Evolutionary conservation across 1,284 basidiomycete genomes (phyloP), one percentile per base, ranked within the genome.

Genomic region (Trichosporon sp.): DNA sequence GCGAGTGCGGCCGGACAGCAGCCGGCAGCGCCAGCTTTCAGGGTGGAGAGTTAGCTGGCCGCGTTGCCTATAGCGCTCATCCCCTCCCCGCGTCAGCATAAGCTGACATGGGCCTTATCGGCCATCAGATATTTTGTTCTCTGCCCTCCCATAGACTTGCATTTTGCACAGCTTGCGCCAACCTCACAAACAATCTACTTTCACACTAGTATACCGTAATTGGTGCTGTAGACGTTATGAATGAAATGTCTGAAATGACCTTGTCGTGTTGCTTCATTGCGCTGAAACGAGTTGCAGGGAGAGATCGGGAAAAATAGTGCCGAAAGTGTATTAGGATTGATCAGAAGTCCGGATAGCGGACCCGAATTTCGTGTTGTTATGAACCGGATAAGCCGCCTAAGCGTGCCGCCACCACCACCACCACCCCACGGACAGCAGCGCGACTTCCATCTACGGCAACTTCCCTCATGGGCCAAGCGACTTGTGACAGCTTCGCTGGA

Each of bases 151-250:
- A 52, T 52, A 52, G 49, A 52, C 49, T 44, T 52, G 49, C 49
- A 52, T 52, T n/a, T 29, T 52, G 49, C 49, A 52, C 49, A 52
- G 49, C 49, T 29, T 52, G 49, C 49, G 49, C 49, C 49, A 27
- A 52, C 27, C 46, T 27, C 46, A 23, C 49, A 52, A 44, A 21
- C 27, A 25, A 52, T 52, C 25, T 52, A 29, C 49, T 52, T 52
- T 52, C 40, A 27, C 46, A 52, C 31, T 52, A 52, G 25, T 52
- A 27, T 52, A 52, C 49, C 49, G 25, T 52, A 29, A 29, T 52
- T 29, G 49, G 49, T 52, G 49, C 49, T 52, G 49, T 52, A 52
- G 49, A 52, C 49, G 49, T 29, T 52, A 52, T 29, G 49, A 49
- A 49, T 49, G 46, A 52, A 52, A 52, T 52, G 49, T 27, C 31